phyloP scores from a whole-genome alignment of 2,329 filamentous ascomycete genomes.

The Westerdykella sp. region DNA sequence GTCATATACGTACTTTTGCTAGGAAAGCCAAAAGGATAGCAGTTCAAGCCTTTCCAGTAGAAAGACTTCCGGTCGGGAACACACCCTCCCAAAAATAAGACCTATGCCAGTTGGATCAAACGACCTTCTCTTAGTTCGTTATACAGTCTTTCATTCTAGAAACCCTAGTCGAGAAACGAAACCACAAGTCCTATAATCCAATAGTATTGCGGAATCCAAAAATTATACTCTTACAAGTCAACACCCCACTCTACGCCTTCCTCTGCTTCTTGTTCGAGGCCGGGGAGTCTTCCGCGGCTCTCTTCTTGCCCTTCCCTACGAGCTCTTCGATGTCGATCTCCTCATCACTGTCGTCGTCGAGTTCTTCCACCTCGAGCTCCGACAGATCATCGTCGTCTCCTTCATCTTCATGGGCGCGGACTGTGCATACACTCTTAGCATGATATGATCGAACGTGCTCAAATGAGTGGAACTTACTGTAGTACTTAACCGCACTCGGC shows the following conservation, averaged over 20 bases:
- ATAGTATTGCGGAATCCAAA: no score
- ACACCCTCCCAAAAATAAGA: no score
- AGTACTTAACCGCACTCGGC: constrained; percentile 84
- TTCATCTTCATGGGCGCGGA: constrained; percentile 61
- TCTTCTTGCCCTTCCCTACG: constrained; percentile 45
- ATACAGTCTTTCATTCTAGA: no score
- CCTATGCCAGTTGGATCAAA: no score
- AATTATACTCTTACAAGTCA: no score
- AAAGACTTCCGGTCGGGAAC: no score
- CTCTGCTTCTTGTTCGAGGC: constrained; percentile 39
- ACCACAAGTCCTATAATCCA: no score
- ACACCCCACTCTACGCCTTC: constrained; percentile 21
- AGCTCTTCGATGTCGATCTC: constrained; percentile 43
- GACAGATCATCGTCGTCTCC: constrained; percentile 58
- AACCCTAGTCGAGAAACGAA: no score
- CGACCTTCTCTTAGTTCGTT: no score
- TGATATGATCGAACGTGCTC: neutral
- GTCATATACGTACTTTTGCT: no score
- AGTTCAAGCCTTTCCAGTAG: no score
- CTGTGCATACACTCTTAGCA: constrained; percentile 35
- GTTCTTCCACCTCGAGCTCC: constrained; percentile 64
- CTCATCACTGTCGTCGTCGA: constrained; percentile 46
- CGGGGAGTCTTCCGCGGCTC: constrained; percentile 17
- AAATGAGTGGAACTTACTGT: constrained; percentile 59
- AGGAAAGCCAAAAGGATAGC: no score